Percentiles rank a stretch among this genome's conserved stretches.
Conservation (phyloP, 1,284 basidiomycete genomes). For the Cutaneotrichosporon dermatis region DNA sequence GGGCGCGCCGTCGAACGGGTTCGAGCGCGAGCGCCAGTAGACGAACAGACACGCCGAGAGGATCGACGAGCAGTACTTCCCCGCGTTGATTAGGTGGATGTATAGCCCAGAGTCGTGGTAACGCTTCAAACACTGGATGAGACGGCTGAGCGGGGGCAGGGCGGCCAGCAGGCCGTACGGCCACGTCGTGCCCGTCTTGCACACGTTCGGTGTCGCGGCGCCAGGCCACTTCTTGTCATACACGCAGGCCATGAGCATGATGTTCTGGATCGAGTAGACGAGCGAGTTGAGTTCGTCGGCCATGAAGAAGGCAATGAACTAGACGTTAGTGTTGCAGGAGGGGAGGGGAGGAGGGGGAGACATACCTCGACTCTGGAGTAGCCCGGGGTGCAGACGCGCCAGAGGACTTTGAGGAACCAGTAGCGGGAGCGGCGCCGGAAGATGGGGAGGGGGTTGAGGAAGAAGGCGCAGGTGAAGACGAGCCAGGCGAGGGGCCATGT, state of each 20-base stretch:
- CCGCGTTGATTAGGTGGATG: conserved; percentile 81
- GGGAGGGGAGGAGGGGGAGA: not conserved
- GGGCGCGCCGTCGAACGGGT: conserved; percentile 48
- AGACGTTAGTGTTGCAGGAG: no score
- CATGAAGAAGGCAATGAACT: conserved; percentile 39
- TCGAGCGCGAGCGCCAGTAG: conserved; percentile 62
- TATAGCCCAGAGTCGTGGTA: conserved; percentile 67
- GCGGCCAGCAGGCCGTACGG: conserved; percentile 52
- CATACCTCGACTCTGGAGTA: conserved; percentile 66
- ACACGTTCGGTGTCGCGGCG: conserved; percentile 51
- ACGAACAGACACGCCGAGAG: conserved; percentile 63
- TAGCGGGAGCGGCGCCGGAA: conserved; percentile 63
- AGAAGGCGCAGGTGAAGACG: conserved; percentile 57
- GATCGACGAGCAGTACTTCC: conserved; percentile 70
- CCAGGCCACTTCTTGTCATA: conserved; percentile 41
- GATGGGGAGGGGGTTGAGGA: conserved; percentile 74
- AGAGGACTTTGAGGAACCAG: conserved; percentile 69
- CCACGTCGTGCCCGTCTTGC: conserved; percentile 62
- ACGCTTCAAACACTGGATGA: conserved; percentile 81
- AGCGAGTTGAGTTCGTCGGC: conserved; percentile 78
- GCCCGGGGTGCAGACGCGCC: conserved; percentile 65
- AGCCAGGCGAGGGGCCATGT: conserved; percentile 87
- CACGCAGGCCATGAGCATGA: conserved; percentile 54
- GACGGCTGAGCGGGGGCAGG: conserved; percentile 57
- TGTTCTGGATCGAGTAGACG: conserved; percentile 66